These are phyloP conservation scores for Bullera alba DNA, from an alignment of 768 basidiomycete genomes.

Conservation along the genomic window DNA sequence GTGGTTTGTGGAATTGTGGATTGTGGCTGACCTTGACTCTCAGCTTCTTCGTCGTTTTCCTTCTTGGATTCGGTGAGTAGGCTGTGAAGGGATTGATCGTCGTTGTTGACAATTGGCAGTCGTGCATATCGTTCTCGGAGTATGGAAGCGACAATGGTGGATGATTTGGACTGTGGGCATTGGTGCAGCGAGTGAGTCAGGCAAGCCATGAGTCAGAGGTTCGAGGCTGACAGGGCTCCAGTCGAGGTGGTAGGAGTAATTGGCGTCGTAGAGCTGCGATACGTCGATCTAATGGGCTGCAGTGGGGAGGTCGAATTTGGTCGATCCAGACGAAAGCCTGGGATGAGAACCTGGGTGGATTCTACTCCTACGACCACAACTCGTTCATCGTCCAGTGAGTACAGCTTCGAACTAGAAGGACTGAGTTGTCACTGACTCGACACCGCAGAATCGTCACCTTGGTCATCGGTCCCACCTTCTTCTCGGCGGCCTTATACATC, in stretches of 20 bases:
- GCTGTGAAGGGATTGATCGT: too few relatives aligned
- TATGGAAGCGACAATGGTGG: constrained; percentile 21
- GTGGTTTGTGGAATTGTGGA: too few relatives aligned
- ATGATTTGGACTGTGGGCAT: constrained; percentile 14
- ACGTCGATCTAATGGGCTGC: neutral
- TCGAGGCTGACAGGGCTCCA: neutral
- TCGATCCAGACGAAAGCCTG: constrained; percentile 5
- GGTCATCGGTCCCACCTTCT: constrained; percentile 57
- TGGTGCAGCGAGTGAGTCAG: constrained; percentile 9
- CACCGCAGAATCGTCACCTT: constrained; percentile 55
- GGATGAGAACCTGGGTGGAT: constrained; percentile 15
- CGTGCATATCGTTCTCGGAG: too few relatives aligned
- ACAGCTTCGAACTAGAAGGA: too few relatives aligned
- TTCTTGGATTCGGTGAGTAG: constrained; percentile 5
- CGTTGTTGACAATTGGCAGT: too few relatives aligned
- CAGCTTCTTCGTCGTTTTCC: constrained; percentile 14
- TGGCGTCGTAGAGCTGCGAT: neutral
- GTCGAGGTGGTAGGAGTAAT: constrained; percentile 17
- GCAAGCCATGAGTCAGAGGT: neutral
- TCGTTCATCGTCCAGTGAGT: constrained; percentile 52
- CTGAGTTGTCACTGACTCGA: too few relatives aligned
- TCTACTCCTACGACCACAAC: constrained; percentile 8
- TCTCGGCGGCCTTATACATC: constrained; percentile 56
- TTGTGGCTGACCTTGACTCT: too few relatives aligned
- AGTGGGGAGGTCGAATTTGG: constrained; percentile 23